phyloP scores from a whole-genome alignment of 192 early-diverging fungal genomes.

The Backusella tarrabulga region DNA sequence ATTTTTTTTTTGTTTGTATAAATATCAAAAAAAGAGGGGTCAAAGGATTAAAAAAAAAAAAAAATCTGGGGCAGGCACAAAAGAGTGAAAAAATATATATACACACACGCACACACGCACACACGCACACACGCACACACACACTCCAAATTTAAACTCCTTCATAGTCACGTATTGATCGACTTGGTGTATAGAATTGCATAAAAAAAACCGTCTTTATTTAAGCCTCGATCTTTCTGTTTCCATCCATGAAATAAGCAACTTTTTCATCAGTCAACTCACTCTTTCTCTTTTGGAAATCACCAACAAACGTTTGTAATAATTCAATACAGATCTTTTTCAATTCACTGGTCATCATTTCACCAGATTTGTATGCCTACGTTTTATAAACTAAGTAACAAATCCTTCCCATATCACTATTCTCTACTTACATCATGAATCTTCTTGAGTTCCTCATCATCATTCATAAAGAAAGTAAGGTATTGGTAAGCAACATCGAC shows the following conservation, averaged over 20 bases:
- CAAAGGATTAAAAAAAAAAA: neutral
- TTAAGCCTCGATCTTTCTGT: conserved; percentile 33
- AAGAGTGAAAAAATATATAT: neutral
- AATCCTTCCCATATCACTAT: neutral
- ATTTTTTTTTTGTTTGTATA: neutral
- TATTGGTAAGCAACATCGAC: conserved; percentile 97
- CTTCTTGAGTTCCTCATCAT: conserved; percentile 80
- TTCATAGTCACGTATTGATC: neutral
- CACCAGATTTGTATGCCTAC: conserved; percentile 75
- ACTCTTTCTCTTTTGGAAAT: conserved; percentile 72
- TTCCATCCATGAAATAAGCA: conserved; percentile 63
- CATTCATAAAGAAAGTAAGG: conserved; percentile 90
- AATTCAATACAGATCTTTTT: conserved; percentile 89
- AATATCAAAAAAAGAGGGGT: neutral
- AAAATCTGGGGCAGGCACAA: neutral
- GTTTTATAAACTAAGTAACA: neutral
- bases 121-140: neutral
- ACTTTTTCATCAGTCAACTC: conserved; percentile 63
- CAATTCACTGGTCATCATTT: conserved; percentile 83
- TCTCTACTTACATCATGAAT: conserved; percentile 51
- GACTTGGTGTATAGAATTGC: neutral
- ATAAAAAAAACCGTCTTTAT: neutral
- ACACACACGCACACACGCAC: neutral
- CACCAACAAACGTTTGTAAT: conserved; percentile 71
- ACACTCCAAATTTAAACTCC: neutral